These are phyloP conservation scores for Teratosphaeria epicoccoides DNA, from an alignment of 2,329 filamentous ascomycete species.

Conservation along the genomic window DNA sequence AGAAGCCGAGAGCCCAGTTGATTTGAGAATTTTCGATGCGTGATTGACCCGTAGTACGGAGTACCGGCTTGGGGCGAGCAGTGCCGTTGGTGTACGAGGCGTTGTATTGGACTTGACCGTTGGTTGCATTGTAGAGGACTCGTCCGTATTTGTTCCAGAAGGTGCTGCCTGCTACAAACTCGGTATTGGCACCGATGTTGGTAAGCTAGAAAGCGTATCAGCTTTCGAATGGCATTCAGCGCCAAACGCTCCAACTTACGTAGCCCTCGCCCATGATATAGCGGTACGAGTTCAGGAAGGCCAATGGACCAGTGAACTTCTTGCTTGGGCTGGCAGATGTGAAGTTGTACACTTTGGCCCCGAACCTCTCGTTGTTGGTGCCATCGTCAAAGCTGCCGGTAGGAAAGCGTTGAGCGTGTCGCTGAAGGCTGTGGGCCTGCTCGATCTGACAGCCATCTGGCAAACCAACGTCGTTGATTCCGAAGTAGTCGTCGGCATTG, in stretches of 20 bases:
- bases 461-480: constrained; percentile 37
- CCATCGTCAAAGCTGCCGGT: constrained; percentile 39
- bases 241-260: background rate
- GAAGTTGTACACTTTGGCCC: constrained; percentile 38
- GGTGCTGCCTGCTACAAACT: constrained; percentile 38
- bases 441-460: constrained; percentile 47
- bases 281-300: constrained; percentile 44
- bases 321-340: constrained; percentile 27
- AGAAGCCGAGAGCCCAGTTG: constrained; percentile 44
- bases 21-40: constrained; percentile 47
- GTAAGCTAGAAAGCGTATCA: constrained; percentile 25
- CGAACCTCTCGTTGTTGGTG: constrained; percentile 39
- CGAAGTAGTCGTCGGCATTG: constrained; percentile 37
- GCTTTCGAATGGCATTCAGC: too few species aligned
- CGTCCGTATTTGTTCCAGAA: constrained; percentile 36
- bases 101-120: constrained; percentile 41
- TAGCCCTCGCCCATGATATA: constrained; percentile 37
- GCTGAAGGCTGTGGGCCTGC: constrained; percentile 44
- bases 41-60: constrained; percentile 45
- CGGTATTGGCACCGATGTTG: constrained; percentile 40
- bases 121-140: constrained; percentile 40
- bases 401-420: constrained; percentile 46
- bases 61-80: constrained; percentile 37
- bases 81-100: constrained; percentile 39
- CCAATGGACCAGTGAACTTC: constrained; percentile 37